Conservation (phyloP, 129 eudicot genomes). For the Erigeron canadensis region DNA sequence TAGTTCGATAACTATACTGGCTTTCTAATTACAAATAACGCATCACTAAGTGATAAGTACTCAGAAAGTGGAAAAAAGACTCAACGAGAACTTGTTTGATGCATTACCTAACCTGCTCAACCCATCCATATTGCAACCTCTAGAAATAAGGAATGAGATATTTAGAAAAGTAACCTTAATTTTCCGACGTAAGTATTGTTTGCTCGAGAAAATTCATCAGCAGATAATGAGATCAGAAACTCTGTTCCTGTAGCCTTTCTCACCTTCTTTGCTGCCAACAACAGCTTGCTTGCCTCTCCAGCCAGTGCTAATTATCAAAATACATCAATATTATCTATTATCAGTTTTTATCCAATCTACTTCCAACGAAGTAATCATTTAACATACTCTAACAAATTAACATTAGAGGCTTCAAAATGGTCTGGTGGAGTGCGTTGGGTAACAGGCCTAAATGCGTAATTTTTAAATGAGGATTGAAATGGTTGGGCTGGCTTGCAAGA, state of each 20-base stretch:
- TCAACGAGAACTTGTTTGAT: background rate
- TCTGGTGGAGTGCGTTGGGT: background rate
- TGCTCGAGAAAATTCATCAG: slow-evolving; percentile 50
- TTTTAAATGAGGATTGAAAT: background rate
- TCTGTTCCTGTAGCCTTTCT: slow-evolving; percentile 62
- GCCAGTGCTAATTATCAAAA: slow-evolving; percentile 43
- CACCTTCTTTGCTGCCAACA: slow-evolving; percentile 71
- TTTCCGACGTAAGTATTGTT: slow-evolving; percentile 67
- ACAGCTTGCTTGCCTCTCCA: slow-evolving; percentile 61
- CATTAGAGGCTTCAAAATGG: background rate
- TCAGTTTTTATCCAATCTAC: background rate
- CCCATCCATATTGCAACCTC: background rate
- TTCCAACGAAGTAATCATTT: background rate
- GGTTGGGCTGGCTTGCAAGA: background rate
- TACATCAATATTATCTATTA: slow-evolving; percentile 5
- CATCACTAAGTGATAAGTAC: background rate
- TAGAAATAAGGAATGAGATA: background rate
- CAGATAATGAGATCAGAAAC: slow-evolving; percentile 51
- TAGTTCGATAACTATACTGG: background rate
- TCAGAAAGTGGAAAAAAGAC: background rate
- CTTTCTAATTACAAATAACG: background rate
- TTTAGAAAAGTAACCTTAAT: slow-evolving; percentile 49
- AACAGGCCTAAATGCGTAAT: too few relatives aligned
- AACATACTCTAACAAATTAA: background rate
- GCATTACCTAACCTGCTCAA: background rate